Evolutionary conservation across 768 basidiomycete genomes (phyloP).

Genomic region (Serpula lacrymans): DNA sequence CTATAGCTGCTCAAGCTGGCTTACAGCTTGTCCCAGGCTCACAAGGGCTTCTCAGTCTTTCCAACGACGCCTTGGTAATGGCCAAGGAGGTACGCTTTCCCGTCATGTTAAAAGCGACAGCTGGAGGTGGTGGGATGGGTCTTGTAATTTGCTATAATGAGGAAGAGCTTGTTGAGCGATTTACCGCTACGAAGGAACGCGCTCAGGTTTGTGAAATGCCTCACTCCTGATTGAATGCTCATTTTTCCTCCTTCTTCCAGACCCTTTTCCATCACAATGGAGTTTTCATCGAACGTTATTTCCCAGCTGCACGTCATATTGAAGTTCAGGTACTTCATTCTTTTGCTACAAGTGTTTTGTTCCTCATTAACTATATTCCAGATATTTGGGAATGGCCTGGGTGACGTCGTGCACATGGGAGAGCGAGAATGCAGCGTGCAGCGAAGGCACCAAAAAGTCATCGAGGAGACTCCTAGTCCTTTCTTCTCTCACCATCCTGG

Average conservation of each 20-base stretch:
- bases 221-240: neutral
- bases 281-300: constrained; percentile 60
- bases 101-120: constrained; percentile 64
- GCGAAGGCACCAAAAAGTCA: constrained; percentile 67
- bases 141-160: constrained; percentile 49
- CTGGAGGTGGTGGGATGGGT: constrained; percentile 70
- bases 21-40: constrained; percentile 59
- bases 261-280: constrained; percentile 46
- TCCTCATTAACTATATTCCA: constrained; percentile 18
- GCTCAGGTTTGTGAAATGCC: constrained; percentile 38
- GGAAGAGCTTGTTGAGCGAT: constrained; percentile 33
- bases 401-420: constrained; percentile 58
- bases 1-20: constrained; percentile 41
- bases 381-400: constrained; percentile 66
- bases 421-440: constrained; percentile 73
- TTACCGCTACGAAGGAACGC: constrained; percentile 35
- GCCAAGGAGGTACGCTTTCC: constrained; percentile 51
- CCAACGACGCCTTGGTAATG: constrained; percentile 37
- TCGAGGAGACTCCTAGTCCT: constrained; percentile 67
- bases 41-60: constrained; percentile 39
- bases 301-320: constrained; percentile 54
- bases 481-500: constrained; percentile 47
- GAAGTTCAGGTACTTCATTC: constrained; percentile 52
- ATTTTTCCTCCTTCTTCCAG: constrained; percentile 19
- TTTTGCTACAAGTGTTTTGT: neutral